These are phyloP conservation scores for Heterobasidion irregulare DNA, from an alignment of 1,284 basidiomycete species.

Conservation along the genomic window DNA sequence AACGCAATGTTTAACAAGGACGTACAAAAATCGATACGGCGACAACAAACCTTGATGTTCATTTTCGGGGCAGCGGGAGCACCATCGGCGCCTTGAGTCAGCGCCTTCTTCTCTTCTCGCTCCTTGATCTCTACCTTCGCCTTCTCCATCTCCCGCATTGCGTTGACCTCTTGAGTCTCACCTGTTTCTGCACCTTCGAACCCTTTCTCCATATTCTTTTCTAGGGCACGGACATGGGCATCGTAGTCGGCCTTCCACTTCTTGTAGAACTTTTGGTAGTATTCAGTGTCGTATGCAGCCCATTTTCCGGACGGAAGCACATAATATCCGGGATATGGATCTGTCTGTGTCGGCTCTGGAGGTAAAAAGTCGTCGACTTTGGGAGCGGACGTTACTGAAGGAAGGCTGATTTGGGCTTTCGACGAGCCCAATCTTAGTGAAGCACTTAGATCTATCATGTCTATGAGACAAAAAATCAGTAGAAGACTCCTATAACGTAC, in stretches of 20 bases:
- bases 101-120: conserved; percentile 61
- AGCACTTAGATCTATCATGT: conserved; percentile 11
- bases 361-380: conserved; percentile 61
- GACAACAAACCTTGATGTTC: conserved; percentile 55
- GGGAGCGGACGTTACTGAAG: conserved; percentile 57
- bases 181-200: conserved; percentile 54
- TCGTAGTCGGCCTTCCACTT: conserved; percentile 69
- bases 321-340: conserved; percentile 87
- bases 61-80: conserved; percentile 53
- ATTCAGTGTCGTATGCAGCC: conserved; percentile 70
- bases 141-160: conserved; percentile 63
- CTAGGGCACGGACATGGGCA: conserved; percentile 57
- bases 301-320: conserved; percentile 74
- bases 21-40: conserved; percentile 1
- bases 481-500: conserved; percentile 19
- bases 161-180: conserved; percentile 55
- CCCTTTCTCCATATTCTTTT: conserved; percentile 57
- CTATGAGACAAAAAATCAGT: conserved; percentile 7
- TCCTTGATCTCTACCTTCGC: conserved; percentile 64
- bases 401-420: conserved; percentile 11
- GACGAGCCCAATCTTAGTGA: conserved; percentile 15
- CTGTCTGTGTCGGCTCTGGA: conserved; percentile 66
- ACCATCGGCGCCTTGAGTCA: conserved; percentile 51
- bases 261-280: conserved; percentile 64
- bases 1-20: background rate